Base-by-base conservation (phyloP, 2,329 filamentous ascomycete genomes). In the Beauveria brongniartii region DNA sequence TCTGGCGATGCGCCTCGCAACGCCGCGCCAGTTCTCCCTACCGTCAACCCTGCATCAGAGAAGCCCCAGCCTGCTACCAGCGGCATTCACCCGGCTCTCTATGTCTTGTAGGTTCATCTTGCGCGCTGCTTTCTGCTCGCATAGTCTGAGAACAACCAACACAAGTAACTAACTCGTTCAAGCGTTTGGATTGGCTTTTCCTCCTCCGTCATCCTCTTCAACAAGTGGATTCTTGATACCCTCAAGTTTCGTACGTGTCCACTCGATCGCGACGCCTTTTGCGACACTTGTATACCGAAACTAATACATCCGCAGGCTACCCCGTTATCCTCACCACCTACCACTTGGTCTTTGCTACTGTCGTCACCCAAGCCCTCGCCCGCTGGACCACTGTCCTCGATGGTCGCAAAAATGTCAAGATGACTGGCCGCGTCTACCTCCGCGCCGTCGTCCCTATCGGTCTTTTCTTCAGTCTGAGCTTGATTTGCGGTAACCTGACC, bases 121-220 rank as follows among this genome's bases (percentile, higher is more conserved):
- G 0, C 26, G 22, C 28, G 37, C 20, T 55, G 34, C 58, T 41
- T 58, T 58, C 43, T 46, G 43, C 9, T 14, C 61, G 60, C 14
- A 10, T 7, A 64, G 68, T 62, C 68, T 62, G 50, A 6, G 34
- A 14, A 14, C 1, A 16, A 6, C 50, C 10, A 40, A 43, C 26
- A 12, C 10, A 10, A 16, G 9, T 46, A 7, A 26, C 53, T 44
- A 56, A 12, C 40, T 37, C 34, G n/a, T 34, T 58, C 47, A 74
- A 96, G 92, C 69, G 81, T 87, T 68, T 99, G 94, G 94, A 97
- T 99, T 72, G 80, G 87, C 63, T 82, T 97, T 74, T 96, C 91
- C 71, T 96, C 92, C 48, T 91, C 89, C 69, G 92, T 97, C 72
- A 99, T 99, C 74, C 82, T 99, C 64, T 97, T 97, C 88, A 97